Evolutionary conservation across 228 moss, liverwort and hornwort species (phyloP).

Genomic region (Sphagnum fallax): DNA sequence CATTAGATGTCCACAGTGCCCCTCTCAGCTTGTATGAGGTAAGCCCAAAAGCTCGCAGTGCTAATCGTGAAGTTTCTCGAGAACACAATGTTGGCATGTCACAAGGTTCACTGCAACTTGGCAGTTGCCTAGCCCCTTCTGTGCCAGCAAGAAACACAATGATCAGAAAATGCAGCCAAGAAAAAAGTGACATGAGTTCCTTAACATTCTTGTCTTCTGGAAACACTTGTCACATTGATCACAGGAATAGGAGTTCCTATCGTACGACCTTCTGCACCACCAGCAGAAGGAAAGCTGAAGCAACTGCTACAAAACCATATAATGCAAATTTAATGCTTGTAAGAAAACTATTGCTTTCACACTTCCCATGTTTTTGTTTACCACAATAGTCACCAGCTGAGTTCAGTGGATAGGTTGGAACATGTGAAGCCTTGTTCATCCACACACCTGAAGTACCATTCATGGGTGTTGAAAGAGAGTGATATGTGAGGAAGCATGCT

Average conservation of each 20-base stretch:
- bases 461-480: conserved; percentile 31
- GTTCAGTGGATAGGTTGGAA: too few relatives aligned
- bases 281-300: not conserved
- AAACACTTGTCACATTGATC: too few relatives aligned
- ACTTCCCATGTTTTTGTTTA: not conserved
- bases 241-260: too few relatives aligned
- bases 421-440: too few relatives aligned
- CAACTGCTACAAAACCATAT: not conserved
- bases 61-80: conserved; percentile 6
- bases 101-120: conserved; percentile 8
- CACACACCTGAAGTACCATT: conserved; percentile 23
- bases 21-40: conserved; percentile 49
- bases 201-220: too few relatives aligned
- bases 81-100: conserved; percentile 6
- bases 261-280: too few relatives aligned
- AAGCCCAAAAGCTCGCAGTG: conserved; percentile 35
- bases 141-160: not conserved
- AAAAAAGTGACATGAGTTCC: too few relatives aligned
- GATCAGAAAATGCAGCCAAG: too few relatives aligned
- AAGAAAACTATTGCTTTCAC: not conserved
- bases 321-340: not conserved
- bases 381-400: not conserved
- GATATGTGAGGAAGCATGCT: conserved; percentile 57
- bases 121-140: conserved; percentile 5
- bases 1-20: conserved; percentile 27